Base-by-base conservation (phyloP, 2,329 filamentous ascomycete species). In the Diaporthe longicolla region DNA sequence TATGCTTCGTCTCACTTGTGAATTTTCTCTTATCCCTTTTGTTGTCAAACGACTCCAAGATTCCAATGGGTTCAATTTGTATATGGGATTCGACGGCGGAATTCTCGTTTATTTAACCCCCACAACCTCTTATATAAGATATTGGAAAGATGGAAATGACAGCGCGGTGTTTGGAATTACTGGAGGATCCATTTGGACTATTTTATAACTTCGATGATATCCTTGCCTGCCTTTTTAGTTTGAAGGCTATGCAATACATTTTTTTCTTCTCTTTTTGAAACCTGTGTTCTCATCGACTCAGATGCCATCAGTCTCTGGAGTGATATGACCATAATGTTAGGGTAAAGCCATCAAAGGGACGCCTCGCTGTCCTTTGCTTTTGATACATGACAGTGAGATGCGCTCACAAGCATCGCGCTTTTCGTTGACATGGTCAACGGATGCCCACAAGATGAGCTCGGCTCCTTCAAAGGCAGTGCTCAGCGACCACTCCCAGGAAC, bases 101-200 rank as follows among this genome's bases (percentile, higher is more conserved):
- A 32, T 5, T 19, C 15, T 43, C 21, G 0, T 5, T 17, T 71
- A 15, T 11, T 4, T 15, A 24, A 32, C 21, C n/a, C 6, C 32
- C 32, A 57, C 21, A 11, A 19, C 19, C 3, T 66, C 8, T 52
- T 15, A 11, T 15, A 11, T 19, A 43, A 52, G 40, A 1, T 35
- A 13, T 63, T 10, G n/a, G 17, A 24, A 11, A 48, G 32, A 54
- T 17, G 57, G 29, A 11, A 32, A 19, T 32, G 43, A 54, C 37
- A 71, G 69, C 69, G 55, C 5, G 69, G 69, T 71, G 55, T 71
- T 61, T 61, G 43, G 69, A 50, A 48, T 48, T 58, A 2, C n/a
- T 50, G 21, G 58, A 21, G 35, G 37, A 61, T 29, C 55, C 52
- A 11, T 50, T 52, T 45, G 37, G 17, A 19, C 24, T 6, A 29